Evolutionary conservation across 768 basidiomycete genomes (phyloP).

Genomic region (Amanita pseudoporphyria): DNA sequence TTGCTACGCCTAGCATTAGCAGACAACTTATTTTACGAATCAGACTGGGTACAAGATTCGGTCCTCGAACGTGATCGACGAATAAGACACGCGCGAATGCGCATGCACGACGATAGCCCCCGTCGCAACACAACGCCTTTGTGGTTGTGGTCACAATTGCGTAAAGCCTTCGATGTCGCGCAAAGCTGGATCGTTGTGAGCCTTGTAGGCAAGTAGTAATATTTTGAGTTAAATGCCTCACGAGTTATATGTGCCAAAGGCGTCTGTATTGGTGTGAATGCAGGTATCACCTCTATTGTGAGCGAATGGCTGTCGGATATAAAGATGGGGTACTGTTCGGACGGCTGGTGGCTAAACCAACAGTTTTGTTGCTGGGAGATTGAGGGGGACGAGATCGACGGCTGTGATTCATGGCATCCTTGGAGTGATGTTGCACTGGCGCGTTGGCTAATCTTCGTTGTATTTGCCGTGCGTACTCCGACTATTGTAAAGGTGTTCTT

Average conservation of each 20-base stretch:
- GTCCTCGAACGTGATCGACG: constrained; percentile 80
- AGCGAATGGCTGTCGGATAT: constrained; percentile 98
- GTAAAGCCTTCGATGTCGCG: constrained; percentile 53
- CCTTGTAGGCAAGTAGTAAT: constrained; percentile 63
- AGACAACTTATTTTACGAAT: background rate
- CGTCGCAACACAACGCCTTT: constrained; percentile 39
- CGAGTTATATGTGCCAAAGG: constrained; percentile 34
- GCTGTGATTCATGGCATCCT: constrained; percentile 85
- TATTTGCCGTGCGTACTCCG: constrained; percentile 66
- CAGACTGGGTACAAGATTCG: constrained; percentile 98
- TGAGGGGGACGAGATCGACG: constrained; percentile 66
- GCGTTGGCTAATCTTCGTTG: constrained; percentile 79
- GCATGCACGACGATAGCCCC: constrained; percentile 33
- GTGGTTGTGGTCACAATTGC: constrained; percentile 55
- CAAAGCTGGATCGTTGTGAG: constrained; percentile 92
- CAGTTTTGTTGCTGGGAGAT: constrained; percentile 99
- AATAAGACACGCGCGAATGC: constrained; percentile 45
- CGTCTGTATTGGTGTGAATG: constrained; percentile 83
- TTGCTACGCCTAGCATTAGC: constrained; percentile 9
- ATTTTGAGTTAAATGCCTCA: background rate
- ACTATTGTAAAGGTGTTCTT: background rate
- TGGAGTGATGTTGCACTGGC: constrained; percentile 72
- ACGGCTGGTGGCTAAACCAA: constrained; percentile 98
- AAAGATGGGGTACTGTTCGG: constrained; percentile 93
- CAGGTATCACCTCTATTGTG: constrained; percentile 90